phyloP scores from a whole-genome alignment of 2,329 filamentous ascomycete genomes.

The Monosporascus sp. region DNA sequence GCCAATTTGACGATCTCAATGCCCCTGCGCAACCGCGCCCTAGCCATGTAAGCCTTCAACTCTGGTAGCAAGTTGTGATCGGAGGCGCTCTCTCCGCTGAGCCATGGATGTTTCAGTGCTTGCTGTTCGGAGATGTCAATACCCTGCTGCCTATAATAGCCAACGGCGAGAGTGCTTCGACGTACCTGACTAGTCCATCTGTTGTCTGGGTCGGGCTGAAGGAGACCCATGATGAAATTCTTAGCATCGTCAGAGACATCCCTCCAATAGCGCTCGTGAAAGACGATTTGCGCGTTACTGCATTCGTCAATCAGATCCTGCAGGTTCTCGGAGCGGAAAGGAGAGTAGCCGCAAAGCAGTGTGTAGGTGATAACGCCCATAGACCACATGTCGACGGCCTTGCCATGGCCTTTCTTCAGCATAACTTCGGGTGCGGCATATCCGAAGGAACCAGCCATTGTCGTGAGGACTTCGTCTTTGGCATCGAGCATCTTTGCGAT shows the following conservation, averaged over 20 bases:
- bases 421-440: conserved; percentile 98
- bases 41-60: conserved; percentile 89
- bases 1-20: conserved; percentile 95
- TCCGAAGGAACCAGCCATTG: conserved; percentile 97
- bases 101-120: conserved; percentile 79
- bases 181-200: conserved; percentile 73
- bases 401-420: conserved; percentile 95
- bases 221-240: conserved; percentile 78
- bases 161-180: conserved; percentile 5
- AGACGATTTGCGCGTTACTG: conserved; percentile 74
- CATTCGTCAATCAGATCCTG: conserved; percentile 94
- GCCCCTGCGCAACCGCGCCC: conserved; percentile 83
- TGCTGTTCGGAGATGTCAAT: conserved; percentile 40
- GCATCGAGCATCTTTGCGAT: conserved; percentile 97
- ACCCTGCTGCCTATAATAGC: conserved; percentile 1
- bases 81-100: conserved; percentile 83
- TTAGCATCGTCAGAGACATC: conserved; percentile 95
- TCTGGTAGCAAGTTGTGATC: conserved; percentile 97
- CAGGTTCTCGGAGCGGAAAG: conserved; percentile 92
- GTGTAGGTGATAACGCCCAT: conserved; percentile 98
- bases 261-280: conserved; percentile 98
- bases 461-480: conserved; percentile 87
- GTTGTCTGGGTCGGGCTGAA: conserved; percentile 72
- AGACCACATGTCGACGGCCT: conserved; percentile 99
- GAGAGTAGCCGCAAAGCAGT: conserved; percentile 93